A percentile compares a stretch with the other conserved stretches of the same genome.
These are phyloP conservation scores for Botrytis fragariae DNA, from an alignment of 2,329 filamentous ascomycete species.

Conservation along the genomic window DNA sequence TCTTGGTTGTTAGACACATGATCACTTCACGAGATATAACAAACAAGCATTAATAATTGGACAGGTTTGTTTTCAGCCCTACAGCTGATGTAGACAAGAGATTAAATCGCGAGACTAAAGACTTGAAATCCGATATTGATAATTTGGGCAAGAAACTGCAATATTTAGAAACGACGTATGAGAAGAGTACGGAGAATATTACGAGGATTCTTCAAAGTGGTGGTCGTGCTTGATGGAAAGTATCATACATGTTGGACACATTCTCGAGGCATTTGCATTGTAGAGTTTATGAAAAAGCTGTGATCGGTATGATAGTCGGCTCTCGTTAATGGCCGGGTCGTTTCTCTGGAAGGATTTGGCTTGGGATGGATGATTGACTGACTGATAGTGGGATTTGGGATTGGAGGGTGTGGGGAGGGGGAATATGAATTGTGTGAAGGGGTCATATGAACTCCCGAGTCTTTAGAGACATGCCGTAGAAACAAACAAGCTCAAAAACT, in stretches of 20 bases:
- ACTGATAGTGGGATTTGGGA: not conserved
- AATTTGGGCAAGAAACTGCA: slow-evolving; percentile 84
- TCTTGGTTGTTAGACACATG: slow-evolving; percentile 2
- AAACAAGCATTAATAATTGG: slow-evolving; percentile 17
- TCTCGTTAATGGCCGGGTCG: not conserved
- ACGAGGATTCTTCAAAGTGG: slow-evolving; percentile 74
- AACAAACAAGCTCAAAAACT: not conserved
- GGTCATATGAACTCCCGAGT: not conserved
- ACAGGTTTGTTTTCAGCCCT: slow-evolving; percentile 83
- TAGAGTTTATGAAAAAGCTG: not conserved
- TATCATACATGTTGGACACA: not conserved
- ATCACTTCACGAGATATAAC: slow-evolving; percentile 7
- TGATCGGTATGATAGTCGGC: not conserved
- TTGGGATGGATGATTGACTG: slow-evolving; percentile 2
- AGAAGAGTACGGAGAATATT: slow-evolving; percentile 89
- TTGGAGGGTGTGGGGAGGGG: not conserved
- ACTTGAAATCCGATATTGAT: slow-evolving; percentile 73
- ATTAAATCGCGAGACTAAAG: slow-evolving; percentile 70
- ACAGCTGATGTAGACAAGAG: slow-evolving; percentile 71
- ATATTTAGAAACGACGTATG: slow-evolving; percentile 91
- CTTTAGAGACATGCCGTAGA: not conserved
- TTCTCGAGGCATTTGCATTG: not conserved
- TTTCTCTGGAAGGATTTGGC: not conserved
- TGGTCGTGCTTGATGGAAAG: slow-evolving; percentile 32
- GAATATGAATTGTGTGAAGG: not conserved